Conservation (phyloP, 768 basidiomycete genomes). For the Lyophyllum semitale region DNA sequence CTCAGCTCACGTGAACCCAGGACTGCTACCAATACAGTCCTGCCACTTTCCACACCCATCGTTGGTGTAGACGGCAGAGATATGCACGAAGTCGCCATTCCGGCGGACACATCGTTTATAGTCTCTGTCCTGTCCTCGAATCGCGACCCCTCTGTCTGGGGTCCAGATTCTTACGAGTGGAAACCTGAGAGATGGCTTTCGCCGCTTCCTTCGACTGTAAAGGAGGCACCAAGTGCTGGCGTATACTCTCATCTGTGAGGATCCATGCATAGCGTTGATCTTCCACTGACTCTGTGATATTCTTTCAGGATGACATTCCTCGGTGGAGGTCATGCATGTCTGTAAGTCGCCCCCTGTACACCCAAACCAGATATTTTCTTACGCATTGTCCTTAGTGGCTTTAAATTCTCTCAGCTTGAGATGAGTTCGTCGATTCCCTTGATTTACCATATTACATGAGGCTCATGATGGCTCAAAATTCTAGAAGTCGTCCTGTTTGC, state of each 20-base stretch:
- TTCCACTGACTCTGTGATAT: constrained; percentile 21
- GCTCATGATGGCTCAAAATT: background rate
- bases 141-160: constrained; percentile 33
- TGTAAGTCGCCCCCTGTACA: background rate
- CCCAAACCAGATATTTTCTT: background rate
- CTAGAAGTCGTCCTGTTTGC: background rate
- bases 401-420: constrained; percentile 39
- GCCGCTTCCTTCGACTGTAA: constrained; percentile 32
- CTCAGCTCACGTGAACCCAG: constrained; percentile 16
- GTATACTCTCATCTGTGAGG: constrained; percentile 31
- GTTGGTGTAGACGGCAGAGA: constrained; percentile 27
- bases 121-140: constrained; percentile 30
- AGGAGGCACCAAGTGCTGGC: constrained; percentile 29
- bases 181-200: constrained; percentile 31
- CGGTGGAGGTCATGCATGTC: constrained; percentile 34
- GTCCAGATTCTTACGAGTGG: constrained; percentile 25
- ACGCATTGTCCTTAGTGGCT: constrained; percentile 23
- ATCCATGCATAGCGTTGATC: constrained; percentile 21
- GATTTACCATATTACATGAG: too few relatives aligned
- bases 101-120: constrained; percentile 25
- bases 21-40: constrained; percentile 21
- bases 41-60: constrained; percentile 33
- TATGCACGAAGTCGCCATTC: constrained; percentile 24
- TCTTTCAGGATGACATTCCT: constrained; percentile 35
- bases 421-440: constrained; percentile 30